Percentiles rank a stretch among this genome's conserved stretches.
Conservation (phyloP, 305 asterid species). For the Stenogyne calaminthoides region DNA sequence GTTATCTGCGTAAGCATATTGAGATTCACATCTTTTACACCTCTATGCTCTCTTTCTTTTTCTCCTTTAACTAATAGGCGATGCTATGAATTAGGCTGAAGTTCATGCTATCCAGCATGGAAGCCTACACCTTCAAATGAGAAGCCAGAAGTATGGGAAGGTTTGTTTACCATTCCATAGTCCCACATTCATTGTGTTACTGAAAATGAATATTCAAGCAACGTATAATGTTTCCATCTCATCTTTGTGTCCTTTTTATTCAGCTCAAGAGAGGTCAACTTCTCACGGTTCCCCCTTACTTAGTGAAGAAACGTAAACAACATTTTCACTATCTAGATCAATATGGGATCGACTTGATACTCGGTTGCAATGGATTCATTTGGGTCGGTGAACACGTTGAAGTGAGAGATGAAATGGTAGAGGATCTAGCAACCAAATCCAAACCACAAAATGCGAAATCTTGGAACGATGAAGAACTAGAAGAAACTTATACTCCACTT, state of each 20-base stretch:
- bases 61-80: conserved; percentile 11
- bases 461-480: conserved; percentile 39
- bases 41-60: neutral
- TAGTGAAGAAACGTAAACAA: conserved; percentile 88
- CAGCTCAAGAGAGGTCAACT: conserved; percentile 93
- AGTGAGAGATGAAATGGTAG: conserved; percentile 65
- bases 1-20: conserved; percentile 79
- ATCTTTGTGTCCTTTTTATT: neutral
- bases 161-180: conserved; percentile 35
- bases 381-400: conserved; percentile 94
- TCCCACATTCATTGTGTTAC: neutral
- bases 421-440: conserved; percentile 52
- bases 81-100: conserved; percentile 66
- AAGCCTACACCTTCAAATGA: conserved; percentile 82
- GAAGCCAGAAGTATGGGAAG: conserved; percentile 98
- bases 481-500: conserved; percentile 54
- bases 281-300: conserved; percentile 72
- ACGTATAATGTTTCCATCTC: neutral
- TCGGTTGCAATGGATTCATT: conserved; percentile 88
- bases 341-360: conserved; percentile 81
- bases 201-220: neutral
- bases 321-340: conserved; percentile 87
- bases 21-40: conserved; percentile 13
- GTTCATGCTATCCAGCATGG: conserved; percentile 95
- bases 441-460: conserved; percentile 42